Percentiles rank a stretch among this genome's conserved stretches.
phyloP scores from a whole-genome alignment of 2,329 filamentous ascomycete genomes.

The Pestalotiopsis sp. region DNA sequence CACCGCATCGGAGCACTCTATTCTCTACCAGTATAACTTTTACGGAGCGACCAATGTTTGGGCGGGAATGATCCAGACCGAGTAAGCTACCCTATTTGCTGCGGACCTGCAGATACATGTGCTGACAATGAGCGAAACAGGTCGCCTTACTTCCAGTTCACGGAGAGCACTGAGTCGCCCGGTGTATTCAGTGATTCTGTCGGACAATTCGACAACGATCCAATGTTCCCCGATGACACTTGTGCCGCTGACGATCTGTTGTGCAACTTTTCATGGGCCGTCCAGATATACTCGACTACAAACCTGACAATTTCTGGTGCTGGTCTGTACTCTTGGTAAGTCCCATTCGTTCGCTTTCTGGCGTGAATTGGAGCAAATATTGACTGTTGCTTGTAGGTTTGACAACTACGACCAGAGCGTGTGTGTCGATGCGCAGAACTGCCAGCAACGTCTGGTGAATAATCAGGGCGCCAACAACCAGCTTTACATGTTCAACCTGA shows the following conservation, averaged over 20 bases:
- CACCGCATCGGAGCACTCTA: constrained; percentile 48
- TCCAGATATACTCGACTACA: not conserved
- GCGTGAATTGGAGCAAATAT: too few species aligned
- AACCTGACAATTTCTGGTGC: constrained; percentile 5
- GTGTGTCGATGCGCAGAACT: not conserved
- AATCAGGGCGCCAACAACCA: not conserved
- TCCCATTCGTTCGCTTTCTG: too few species aligned
- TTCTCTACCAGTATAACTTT: constrained; percentile 64
- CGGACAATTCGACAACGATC: not conserved
- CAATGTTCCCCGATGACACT: not conserved
- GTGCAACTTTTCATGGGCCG: constrained; percentile 1
- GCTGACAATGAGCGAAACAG: not conserved
- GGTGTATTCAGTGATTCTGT: not conserved
- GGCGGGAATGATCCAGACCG: constrained; percentile 66
- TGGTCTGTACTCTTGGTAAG: constrained; percentile 5
- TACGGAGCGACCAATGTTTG: constrained; percentile 62
- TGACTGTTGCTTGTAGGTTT: not conserved
- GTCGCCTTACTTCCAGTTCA: constrained; percentile 60
- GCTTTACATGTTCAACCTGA: not conserved
- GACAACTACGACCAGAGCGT: constrained; percentile 1
- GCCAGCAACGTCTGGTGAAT: constrained; percentile 3
- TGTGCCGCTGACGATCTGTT: not conserved
- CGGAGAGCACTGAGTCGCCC: constrained; percentile 43
- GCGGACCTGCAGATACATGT: not conserved
- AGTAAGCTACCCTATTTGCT: constrained; percentile 42